Conservation (phyloP, 176 grass and related monocot species). For the Eleusine coracana region DNA sequence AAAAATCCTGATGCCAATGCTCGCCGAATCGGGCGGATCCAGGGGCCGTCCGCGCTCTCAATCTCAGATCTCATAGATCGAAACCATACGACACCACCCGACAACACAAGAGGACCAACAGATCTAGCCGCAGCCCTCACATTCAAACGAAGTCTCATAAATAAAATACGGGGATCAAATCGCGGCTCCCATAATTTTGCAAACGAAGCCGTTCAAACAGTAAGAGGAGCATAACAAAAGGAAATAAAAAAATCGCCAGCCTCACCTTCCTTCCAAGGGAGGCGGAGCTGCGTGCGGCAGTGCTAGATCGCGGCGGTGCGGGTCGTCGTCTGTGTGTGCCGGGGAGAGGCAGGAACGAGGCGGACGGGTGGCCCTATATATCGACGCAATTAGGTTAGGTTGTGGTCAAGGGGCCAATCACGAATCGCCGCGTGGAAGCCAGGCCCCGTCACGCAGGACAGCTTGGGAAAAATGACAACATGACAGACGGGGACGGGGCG, state of each 20-base stretch:
- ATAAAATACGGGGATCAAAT: neutral
- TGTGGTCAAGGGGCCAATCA: neutral
- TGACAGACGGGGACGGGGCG: too few species aligned
- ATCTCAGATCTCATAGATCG: conserved; percentile 9
- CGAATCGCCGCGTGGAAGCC: neutral
- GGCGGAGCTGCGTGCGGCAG: neutral
- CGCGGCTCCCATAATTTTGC: too few species aligned
- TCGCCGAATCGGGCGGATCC: conserved; percentile 18
- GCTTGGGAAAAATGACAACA: neutral
- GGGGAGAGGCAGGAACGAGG: neutral
- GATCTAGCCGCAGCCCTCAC: conserved; percentile 15
- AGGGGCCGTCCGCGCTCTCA: neutral
- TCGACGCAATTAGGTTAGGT: neutral
- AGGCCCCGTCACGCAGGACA: neutral
- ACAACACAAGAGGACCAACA: neutral
- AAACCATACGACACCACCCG: neutral
- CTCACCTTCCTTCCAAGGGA: conserved; percentile 29
- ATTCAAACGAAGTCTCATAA: neutral
- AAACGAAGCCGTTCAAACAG: neutral
- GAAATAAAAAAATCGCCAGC: neutral
- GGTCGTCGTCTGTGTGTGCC: neutral
- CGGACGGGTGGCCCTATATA: neutral
- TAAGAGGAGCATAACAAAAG: neutral
- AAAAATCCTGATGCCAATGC: neutral
- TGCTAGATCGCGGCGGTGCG: neutral